Percentiles rank a stretch among this genome's conserved stretches.
These are phyloP conservation scores for Toxicodendron radicans DNA, from an alignment of 345 rosid genomes.

Conservation along the genomic window DNA sequence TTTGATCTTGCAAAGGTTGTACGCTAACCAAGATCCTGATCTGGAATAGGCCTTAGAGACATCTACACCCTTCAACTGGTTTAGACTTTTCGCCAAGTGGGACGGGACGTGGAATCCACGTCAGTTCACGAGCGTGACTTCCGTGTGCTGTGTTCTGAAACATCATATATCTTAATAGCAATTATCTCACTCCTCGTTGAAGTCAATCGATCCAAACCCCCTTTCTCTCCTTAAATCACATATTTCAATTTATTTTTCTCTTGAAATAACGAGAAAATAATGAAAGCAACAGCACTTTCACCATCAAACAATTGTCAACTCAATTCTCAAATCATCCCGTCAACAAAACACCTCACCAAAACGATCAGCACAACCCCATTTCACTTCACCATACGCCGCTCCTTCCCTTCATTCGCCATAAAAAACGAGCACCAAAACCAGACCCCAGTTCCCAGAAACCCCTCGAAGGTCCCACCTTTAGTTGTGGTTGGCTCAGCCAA, in stretches of 20 bases:
- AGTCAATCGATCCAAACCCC: background rate
- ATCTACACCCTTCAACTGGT: too few relatives aligned
- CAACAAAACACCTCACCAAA: slow-evolving; percentile 18
- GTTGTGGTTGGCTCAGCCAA: slow-evolving; percentile 94
- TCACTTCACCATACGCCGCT: slow-evolving; percentile 23
- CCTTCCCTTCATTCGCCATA: slow-evolving; percentile 37
- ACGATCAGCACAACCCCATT: slow-evolving; percentile 24
- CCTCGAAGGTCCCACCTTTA: slow-evolving; percentile 40
- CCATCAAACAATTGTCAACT: slow-evolving; percentile 25
- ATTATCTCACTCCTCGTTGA: too few relatives aligned
- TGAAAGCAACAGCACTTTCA: slow-evolving; percentile 39
- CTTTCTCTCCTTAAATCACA: slow-evolving; percentile 3
- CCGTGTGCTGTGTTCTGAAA: too few relatives aligned
- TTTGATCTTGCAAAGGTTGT: too few relatives aligned
- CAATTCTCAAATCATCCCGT: slow-evolving; percentile 15
- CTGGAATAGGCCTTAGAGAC: too few relatives aligned
- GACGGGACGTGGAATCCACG: too few relatives aligned
- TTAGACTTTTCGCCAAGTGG: too few relatives aligned
- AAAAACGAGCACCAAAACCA: slow-evolving; percentile 22
- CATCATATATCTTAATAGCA: too few relatives aligned
- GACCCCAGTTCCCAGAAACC: slow-evolving; percentile 25
- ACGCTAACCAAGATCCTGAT: too few relatives aligned
- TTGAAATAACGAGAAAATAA: slow-evolving; percentile 11
- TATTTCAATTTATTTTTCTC: too few relatives aligned
- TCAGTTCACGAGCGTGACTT: too few relatives aligned